Base-by-base conservation (phyloP, 768 basidiomycete genomes). In the Fistulinella prunicolor region DNA sequence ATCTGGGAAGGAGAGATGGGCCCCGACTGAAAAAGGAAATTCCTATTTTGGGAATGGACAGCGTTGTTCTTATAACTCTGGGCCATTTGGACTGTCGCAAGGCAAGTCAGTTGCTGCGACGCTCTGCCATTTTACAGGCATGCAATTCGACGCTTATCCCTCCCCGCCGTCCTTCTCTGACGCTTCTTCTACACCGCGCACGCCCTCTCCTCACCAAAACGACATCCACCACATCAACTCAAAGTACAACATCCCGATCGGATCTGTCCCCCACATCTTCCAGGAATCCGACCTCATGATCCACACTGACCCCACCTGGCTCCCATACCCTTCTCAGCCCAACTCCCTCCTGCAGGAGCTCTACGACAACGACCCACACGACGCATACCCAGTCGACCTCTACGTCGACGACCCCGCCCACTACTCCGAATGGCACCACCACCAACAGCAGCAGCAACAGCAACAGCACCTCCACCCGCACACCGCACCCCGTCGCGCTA, bases 331-430 rank as follows among this genome's bases (percentile, higher is more conserved):
- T 45, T 22, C 16, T 14, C 58, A 60, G 34, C 73, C 73, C 2
- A 76, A 71, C 54, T 82, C 84, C 0, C 76, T 88, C 29, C 77
- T 89, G 35, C 77, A 80, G 48, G 86, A 89, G 66, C 76, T 89
- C 46, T 88, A 88, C 68, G 83, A 87, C 46, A 70, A 72, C 42
- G 78, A 84, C 55, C 55, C 73, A 37, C 61, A 75, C 24, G 73
- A 79, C 42, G 60, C 62, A 38, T 70, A 68, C 44, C 64, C 69
- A 34, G 47, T 51, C 4, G 63, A 69, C 32, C 38, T 66, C 9
- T 70, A 73, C 59, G 62, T 67, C 40, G 67, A 72, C 56, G 59
- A 71, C 45, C 50, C 58, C n/a, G 59, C 65, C 7, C 64, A 66
- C 55, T 68, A 68, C 53, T 49, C 63, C 4, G 68, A 68, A 34